phyloP scores from a whole-genome alignment of 1,284 basidiomycete genomes.

The Ganoderma meredithae region DNA sequence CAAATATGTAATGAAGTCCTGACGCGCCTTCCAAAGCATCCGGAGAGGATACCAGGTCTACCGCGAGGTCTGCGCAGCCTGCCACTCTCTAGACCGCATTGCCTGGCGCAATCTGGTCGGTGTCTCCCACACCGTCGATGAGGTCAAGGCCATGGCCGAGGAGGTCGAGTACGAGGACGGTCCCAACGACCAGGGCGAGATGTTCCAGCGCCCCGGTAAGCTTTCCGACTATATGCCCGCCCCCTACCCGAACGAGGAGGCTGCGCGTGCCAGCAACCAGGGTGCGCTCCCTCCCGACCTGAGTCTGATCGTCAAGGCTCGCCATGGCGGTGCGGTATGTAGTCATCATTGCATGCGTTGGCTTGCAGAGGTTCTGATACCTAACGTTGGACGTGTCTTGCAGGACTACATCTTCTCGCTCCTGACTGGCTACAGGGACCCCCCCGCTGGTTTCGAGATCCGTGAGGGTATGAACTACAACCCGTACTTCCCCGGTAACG shows the following conservation, averaged over 20 bases:
- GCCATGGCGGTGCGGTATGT: conserved; percentile 93
- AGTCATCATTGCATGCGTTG: conserved; percentile 4
- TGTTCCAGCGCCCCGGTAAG: conserved; percentile 99
- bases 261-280: conserved; percentile 92
- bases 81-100: conserved; percentile 98
- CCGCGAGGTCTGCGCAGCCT: conserved; percentile 98
- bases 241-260: conserved; percentile 98
- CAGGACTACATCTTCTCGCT: conserved; percentile 98
- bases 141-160: conserved; percentile 93
- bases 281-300: conserved; percentile 98
- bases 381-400: neutral
- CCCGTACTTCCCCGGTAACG: conserved; percentile 96
- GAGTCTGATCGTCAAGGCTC: conserved; percentile 97
- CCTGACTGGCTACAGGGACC: conserved; percentile 96
- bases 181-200: conserved; percentile 94
- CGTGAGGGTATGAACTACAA: conserved; percentile 99
- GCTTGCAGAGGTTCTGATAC: conserved; percentile 13
- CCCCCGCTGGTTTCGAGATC: conserved; percentile 95
- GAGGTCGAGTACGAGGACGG: conserved; percentile 98
- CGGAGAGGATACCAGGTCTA: conserved; percentile 99
- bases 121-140: conserved; percentile 95
- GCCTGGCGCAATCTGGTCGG: conserved; percentile 99
- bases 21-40: conserved; percentile 64
- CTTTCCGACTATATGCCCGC: conserved; percentile 96
- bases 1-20: conserved; percentile 16